A percentile compares a stretch with the other conserved stretches of the same genome.
Conservation (phyloP, 805 yeast species). For the Yamadazyma paraphyllophila region DNA sequence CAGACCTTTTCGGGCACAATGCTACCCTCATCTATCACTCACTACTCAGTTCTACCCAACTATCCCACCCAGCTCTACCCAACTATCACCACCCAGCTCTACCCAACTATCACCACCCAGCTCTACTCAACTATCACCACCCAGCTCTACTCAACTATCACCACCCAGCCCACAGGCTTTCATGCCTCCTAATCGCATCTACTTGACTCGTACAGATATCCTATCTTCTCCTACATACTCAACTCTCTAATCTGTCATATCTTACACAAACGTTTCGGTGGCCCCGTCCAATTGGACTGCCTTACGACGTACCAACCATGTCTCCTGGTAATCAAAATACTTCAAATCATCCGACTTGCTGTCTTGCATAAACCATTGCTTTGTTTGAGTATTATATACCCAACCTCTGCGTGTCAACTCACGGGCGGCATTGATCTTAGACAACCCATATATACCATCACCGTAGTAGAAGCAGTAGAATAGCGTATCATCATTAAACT, state of each 20-base stretch:
- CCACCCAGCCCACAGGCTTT: too few relatives aligned
- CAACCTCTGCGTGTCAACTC: constrained; percentile 81
- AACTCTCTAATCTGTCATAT: neutral
- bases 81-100: too few relatives aligned
- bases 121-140: too few relatives aligned
- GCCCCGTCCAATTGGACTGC: constrained; percentile 17
- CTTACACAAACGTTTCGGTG: constrained; percentile 6
- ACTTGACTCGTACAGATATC: too few relatives aligned
- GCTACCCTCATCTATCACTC: too few relatives aligned
- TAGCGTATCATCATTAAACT: constrained; percentile 81
- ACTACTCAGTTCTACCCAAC: too few relatives aligned
- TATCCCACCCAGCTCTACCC: too few relatives aligned
- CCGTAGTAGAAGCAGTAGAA: constrained; percentile 91
- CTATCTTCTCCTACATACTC: neutral
- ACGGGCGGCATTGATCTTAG: constrained; percentile 61
- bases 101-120: too few relatives aligned
- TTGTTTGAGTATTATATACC: constrained; percentile 67
- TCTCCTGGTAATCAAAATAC: constrained; percentile 76
- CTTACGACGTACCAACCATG: constrained; percentile 49
- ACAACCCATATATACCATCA: constrained; percentile 33
- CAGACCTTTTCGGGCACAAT: too few relatives aligned
- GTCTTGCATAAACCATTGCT: constrained; percentile 79
- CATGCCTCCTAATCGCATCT: too few relatives aligned
- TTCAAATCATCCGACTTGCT: constrained; percentile 60
- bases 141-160: too few relatives aligned